Evolutionary conservation across 371 early-diverging fungal species (phyloP).

Genomic region (Basidiobolus meristosporus): DNA sequence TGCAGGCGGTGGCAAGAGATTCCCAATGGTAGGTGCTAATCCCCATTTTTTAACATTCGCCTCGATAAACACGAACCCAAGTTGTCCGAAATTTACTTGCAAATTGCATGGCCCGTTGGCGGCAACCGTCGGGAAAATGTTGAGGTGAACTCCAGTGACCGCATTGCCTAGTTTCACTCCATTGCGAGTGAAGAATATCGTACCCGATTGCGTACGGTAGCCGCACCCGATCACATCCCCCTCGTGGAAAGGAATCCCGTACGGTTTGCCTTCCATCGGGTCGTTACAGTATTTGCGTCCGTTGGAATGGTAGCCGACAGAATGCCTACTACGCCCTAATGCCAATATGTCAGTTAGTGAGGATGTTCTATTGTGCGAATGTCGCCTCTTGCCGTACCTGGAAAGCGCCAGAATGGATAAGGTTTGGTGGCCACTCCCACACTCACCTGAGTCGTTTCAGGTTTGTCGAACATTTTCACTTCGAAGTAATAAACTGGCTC

Average conservation of each 20-base stretch:
- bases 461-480: conserved; percentile 47
- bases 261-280: conserved; percentile 32
- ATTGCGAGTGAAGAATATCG: conserved; percentile 60
- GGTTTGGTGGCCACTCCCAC: conserved; percentile 49
- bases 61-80: conserved; percentile 46
- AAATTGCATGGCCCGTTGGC: conserved; percentile 39
- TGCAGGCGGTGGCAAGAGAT: conserved; percentile 35
- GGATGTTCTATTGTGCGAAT: not conserved
- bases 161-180: conserved; percentile 45
- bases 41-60: conserved; percentile 78
- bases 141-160: conserved; percentile 21
- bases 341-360: too few relatives aligned
- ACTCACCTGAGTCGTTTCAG: conserved; percentile 25
- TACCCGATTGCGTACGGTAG: conserved; percentile 49
- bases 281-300: conserved; percentile 42
- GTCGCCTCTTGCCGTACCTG: conserved; percentile 17
- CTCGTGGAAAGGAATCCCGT: conserved; percentile 33
- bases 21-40: conserved; percentile 48
- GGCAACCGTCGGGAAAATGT: conserved; percentile 38
- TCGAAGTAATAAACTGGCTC: conserved; percentile 62
- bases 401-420: conserved; percentile 38
- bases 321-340: conserved; percentile 38
- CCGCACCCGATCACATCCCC: conserved; percentile 67
- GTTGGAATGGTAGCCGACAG: conserved; percentile 45
- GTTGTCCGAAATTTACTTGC: conserved; percentile 39